Conservation (phyloP, 2,329 filamentous ascomycete genomes). For the Colletotrichum sp. region DNA sequence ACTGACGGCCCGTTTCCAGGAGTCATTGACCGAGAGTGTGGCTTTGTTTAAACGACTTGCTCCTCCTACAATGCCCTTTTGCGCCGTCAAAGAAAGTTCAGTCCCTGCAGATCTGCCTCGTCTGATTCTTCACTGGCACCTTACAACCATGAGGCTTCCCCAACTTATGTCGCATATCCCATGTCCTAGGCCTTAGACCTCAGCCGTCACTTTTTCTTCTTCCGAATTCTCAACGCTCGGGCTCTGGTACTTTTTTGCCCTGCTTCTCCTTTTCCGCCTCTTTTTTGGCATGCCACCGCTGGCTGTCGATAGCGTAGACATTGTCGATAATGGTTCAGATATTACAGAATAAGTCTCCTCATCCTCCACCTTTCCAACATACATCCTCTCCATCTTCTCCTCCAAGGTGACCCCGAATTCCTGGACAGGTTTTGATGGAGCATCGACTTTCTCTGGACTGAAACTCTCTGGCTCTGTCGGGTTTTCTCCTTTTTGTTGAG, state of each 20-base stretch:
- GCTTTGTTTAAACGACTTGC: not conserved
- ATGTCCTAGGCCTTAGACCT: not conserved
- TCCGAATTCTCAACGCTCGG: not conserved
- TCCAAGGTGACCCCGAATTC: not conserved
- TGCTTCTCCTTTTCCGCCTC: not conserved
- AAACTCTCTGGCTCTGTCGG: not conserved
- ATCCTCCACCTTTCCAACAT: not conserved
- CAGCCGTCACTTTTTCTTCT: not conserved
- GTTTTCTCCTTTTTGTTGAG: not conserved
- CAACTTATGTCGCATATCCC: not conserved
- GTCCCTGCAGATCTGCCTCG: not conserved
- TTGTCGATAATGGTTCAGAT: not conserved
- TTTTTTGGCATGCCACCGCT: not conserved
- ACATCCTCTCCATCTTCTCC: not conserved
- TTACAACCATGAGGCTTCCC: not conserved
- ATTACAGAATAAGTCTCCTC: not conserved
- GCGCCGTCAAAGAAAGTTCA: not conserved
- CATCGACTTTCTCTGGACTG: not conserved
- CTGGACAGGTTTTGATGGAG: not conserved
- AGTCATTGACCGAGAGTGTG: not conserved
- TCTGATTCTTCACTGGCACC: not conserved
- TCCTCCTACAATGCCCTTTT: not conserved
- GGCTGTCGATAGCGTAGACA: not conserved
- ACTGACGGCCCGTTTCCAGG: not conserved
- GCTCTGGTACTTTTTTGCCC: not conserved